Evolutionary conservation across 2,329 filamentous ascomycete species (phyloP).

Genomic region (Xylaria sp.): DNA sequence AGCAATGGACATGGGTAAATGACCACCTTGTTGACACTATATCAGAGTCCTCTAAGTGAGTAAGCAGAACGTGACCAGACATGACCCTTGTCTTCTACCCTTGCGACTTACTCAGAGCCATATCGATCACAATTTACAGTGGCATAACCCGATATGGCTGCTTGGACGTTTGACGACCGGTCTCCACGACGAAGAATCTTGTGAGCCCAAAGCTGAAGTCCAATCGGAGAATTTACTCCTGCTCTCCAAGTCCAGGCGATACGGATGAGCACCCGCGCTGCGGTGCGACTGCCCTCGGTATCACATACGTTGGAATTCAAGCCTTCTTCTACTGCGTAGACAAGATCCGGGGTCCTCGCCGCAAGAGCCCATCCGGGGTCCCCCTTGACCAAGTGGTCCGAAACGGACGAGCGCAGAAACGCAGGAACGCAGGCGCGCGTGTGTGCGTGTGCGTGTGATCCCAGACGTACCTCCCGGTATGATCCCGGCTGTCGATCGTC

Average conservation of each 20-base stretch:
- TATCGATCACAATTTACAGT: neutral
- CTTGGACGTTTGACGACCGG: neutral
- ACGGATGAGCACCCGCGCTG: conserved; percentile 1
- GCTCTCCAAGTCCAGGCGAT: conserved; percentile 7
- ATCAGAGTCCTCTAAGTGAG: no score
- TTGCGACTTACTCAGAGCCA: neutral
- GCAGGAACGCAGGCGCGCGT: conserved; percentile 11
- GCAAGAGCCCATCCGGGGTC: conserved; percentile 21
- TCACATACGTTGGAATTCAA: conserved; percentile 6
- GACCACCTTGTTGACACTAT: no score
- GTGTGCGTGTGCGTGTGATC: neutral
- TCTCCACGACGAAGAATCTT: neutral
- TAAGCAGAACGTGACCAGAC: neutral
- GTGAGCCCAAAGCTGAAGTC: conserved; percentile 12
- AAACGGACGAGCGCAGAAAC: neutral
- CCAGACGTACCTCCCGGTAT: conserved; percentile 6
- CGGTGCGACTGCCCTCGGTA: conserved; percentile 9
- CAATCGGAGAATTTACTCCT: conserved; percentile 25
- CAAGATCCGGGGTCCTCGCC: conserved; percentile 9
- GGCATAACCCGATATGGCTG: neutral
- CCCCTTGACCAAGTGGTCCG: conserved; percentile 11
- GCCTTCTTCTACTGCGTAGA: conserved; percentile 8
- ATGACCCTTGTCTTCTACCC: neutral
- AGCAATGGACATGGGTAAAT: neutral
- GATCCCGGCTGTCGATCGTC: conserved; percentile 4